Conservation (phyloP, 1,284 basidiomycete species). For the Irpex sp. region DNA sequence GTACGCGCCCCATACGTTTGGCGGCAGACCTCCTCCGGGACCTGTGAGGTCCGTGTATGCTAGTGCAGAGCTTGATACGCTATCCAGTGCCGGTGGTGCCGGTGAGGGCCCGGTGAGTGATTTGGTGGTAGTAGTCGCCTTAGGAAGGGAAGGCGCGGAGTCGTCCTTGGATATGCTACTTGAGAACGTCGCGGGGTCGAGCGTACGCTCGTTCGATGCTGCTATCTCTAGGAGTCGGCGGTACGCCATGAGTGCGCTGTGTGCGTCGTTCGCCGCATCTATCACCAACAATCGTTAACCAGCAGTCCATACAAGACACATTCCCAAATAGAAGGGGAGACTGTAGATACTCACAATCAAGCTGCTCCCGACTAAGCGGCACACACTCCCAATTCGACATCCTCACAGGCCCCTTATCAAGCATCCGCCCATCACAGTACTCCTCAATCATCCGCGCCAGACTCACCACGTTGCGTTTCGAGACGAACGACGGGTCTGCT, state of each 20-base stretch:
- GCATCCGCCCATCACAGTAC: constrained; percentile 40
- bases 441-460: constrained; percentile 50
- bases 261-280: constrained; percentile 64
- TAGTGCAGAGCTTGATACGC: too few relatives aligned
- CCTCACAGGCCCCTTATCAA: constrained; percentile 51
- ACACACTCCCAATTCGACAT: constrained; percentile 54
- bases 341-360: constrained; percentile 50
- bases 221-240: constrained; percentile 38
- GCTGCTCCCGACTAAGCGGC: constrained; percentile 38
- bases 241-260: constrained; percentile 49
- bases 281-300: background rate
- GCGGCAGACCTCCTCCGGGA: background rate
- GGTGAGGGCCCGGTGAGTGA: background rate
- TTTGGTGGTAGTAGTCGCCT: background rate
- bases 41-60: too few relatives aligned
- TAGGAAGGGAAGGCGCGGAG: background rate
- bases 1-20: background rate
- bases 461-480: constrained; percentile 41
- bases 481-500: constrained; percentile 40
- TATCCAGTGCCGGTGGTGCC: too few relatives aligned
- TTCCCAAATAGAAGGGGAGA: too few relatives aligned
- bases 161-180: background rate
- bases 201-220: constrained; percentile 17
- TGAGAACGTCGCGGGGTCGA: constrained; percentile 29
- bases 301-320: background rate